phyloP scores from a whole-genome alignment of 169 alveolate species.

The Cryptosporidium sp. region DNA sequence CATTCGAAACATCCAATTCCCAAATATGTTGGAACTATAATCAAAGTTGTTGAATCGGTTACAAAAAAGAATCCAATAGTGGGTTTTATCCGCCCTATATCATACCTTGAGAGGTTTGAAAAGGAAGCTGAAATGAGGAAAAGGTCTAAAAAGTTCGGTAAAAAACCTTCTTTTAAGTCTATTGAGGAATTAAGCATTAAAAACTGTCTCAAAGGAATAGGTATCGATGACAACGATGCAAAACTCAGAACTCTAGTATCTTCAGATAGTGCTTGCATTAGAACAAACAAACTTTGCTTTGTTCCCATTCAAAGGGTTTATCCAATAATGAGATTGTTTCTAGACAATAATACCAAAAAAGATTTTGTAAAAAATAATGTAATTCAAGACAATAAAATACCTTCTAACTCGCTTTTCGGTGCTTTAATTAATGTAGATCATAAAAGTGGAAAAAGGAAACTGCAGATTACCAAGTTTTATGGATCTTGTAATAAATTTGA shows the following conservation, averaged over 20 bases:
- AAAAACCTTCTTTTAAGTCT: not conserved
- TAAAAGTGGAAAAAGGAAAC: too few relatives aligned
- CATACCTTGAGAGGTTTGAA: not conserved
- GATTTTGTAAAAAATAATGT: not conserved
- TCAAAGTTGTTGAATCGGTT: slow-evolving; percentile 32
- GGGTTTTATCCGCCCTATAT: slow-evolving; percentile 4
- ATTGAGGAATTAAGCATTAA: not conserved
- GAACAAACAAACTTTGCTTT: not conserved
- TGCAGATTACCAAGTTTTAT: not conserved
- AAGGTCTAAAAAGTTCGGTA: not conserved
- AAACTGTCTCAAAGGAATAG: not conserved
- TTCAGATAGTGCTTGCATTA: too few relatives aligned
- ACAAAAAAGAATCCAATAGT: slow-evolving; percentile 11
- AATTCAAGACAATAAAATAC: not conserved
- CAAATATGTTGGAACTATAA: slow-evolving; percentile 8
- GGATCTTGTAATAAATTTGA: not conserved
- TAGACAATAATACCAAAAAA: not conserved
- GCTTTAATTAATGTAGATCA: not conserved
- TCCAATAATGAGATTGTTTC: slow-evolving; percentile 3
- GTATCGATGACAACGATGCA: not conserved
- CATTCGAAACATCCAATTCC: not conserved
- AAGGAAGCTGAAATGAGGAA: not conserved
- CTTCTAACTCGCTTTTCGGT: not conserved
- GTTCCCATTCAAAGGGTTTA: slow-evolving; percentile 20
- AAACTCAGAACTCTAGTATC: not conserved